A percentile compares a stretch with the other conserved stretches of the same genome.
phyloP scores from a whole-genome alignment of 306 rosid species.

The Trifolium pratense region DNA sequence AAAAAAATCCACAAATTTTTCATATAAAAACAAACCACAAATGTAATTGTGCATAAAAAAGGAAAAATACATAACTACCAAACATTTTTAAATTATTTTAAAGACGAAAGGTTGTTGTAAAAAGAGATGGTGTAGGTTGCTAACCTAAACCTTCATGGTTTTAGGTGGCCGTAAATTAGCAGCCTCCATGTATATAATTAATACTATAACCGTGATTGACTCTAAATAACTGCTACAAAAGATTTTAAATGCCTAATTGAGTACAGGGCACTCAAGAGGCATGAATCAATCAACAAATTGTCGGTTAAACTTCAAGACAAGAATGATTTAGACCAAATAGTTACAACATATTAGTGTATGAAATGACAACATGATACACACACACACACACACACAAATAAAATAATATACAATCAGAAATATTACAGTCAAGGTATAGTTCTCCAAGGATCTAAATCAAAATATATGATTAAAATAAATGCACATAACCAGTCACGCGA shows the following conservation, averaged over 20 bases:
- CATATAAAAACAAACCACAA: too few relatives aligned
- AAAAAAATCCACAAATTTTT: too few relatives aligned
- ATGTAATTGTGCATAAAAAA: too few relatives aligned
- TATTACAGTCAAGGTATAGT: constrained; percentile 8
- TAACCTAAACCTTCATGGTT: too few relatives aligned
- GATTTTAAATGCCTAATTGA: constrained; percentile 19
- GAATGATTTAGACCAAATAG: constrained; percentile 22
- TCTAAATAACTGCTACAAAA: constrained; percentile 16
- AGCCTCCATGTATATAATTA: too few relatives aligned
- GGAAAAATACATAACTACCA: too few relatives aligned
- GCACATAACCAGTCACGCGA: constrained; percentile 16
- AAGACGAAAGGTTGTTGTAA: too few relatives aligned
- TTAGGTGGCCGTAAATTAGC: too few relatives aligned
- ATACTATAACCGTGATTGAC: neutral
- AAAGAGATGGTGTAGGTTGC: too few relatives aligned
- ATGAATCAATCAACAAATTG: neutral
- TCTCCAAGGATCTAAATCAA: constrained; percentile 23
- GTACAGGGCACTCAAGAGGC: neutral
- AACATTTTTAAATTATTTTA: too few relatives aligned
- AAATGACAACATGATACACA: constrained; percentile 5
- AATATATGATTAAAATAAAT: constrained; percentile 20
- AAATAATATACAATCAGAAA: constrained; percentile 16
- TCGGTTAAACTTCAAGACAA: neutral
- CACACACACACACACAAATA: neutral
- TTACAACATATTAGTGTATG: neutral